Evolutionary conservation across 2,329 filamentous ascomycete genomes (phyloP).

Genomic region (Tolypocladium amazonense): DNA sequence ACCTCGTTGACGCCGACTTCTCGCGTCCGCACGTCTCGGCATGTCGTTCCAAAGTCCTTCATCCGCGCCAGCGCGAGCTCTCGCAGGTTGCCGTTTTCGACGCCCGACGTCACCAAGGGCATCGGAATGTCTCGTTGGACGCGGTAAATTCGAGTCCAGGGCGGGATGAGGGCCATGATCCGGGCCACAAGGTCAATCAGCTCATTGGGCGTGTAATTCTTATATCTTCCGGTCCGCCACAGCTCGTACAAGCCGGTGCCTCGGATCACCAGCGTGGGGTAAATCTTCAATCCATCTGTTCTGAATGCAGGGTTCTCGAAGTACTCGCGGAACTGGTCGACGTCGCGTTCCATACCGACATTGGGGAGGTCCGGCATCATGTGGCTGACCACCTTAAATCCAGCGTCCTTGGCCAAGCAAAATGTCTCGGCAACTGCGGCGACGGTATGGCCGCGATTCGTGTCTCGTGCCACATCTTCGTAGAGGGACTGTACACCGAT

Average conservation of each 20-base stretch:
- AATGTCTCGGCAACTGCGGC: slow-evolving; percentile 94
- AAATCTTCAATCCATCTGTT: slow-evolving; percentile 95
- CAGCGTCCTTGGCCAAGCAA: slow-evolving; percentile 91
- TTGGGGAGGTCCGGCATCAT: slow-evolving; percentile 99
- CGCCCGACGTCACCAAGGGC: slow-evolving; percentile 95
- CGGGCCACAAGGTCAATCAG: slow-evolving; percentile 91
- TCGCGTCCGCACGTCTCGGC: slow-evolving; percentile 88
- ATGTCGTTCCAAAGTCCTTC: slow-evolving; percentile 98
- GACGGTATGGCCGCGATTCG: slow-evolving; percentile 93
- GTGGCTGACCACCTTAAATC: slow-evolving; percentile 97
- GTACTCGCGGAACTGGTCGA: slow-evolving; percentile 95
- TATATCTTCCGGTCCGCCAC: slow-evolving; percentile 93
- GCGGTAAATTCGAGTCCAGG: slow-evolving; percentile 97
- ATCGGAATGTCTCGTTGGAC: slow-evolving; percentile 99
- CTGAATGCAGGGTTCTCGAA: slow-evolving; percentile 94
- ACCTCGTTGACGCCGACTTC: slow-evolving; percentile 99
- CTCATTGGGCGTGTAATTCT: slow-evolving; percentile 97
- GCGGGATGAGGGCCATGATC: slow-evolving; percentile 89
- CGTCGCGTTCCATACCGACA: slow-evolving; percentile 93
- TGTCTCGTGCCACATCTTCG: slow-evolving; percentile 96
- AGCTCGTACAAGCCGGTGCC: slow-evolving; percentile 94
- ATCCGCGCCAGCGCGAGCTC: slow-evolving; percentile 92
- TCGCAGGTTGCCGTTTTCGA: slow-evolving; percentile 93
- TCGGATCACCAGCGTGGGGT: slow-evolving; percentile 92
- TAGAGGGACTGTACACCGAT: slow-evolving; percentile 95